Conservation (phyloP, 257 asterid genomes). For the Eucommia ulmoides region DNA sequence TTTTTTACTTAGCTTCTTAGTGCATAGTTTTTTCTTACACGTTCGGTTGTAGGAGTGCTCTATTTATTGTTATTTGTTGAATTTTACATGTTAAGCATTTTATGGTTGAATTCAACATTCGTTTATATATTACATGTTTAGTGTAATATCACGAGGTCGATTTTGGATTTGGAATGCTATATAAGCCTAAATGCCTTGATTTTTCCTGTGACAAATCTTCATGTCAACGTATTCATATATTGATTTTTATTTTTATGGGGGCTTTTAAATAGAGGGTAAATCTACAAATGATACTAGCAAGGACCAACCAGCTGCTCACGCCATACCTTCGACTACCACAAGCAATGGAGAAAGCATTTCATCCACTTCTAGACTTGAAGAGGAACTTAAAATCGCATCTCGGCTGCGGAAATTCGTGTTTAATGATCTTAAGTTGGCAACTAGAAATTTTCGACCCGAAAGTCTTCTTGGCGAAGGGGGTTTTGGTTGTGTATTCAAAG, state of each 20-base stretch:
- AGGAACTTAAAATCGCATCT: slow-evolving; percentile 77
- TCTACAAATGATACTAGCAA: slow-evolving; percentile 47
- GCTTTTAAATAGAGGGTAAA: slow-evolving; percentile 43
- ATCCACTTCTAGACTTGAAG: slow-evolving; percentile 67
- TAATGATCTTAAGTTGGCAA: slow-evolving; percentile 81
- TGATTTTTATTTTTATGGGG: slow-evolving; percentile 15
- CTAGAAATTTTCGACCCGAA: slow-evolving; percentile 92
- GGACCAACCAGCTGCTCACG: slow-evolving; percentile 57
- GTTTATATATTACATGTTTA: too few species aligned
- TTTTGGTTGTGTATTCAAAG: slow-evolving; percentile 94
- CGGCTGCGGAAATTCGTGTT: slow-evolving; percentile 77
- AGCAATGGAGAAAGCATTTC: slow-evolving; percentile 65
- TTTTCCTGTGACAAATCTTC: neutral
- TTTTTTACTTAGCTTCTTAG: too few species aligned
- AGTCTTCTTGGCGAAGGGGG: slow-evolving; percentile 99
- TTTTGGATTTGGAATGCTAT: too few species aligned
- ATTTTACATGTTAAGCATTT: too few species aligned
- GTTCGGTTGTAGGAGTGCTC: too few species aligned
- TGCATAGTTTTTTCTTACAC: too few species aligned
- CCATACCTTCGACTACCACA: slow-evolving; percentile 52
- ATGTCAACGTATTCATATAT: slow-evolving; percentile 12
- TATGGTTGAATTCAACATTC: too few species aligned
- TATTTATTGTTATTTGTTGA: too few species aligned
- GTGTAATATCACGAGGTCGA: too few species aligned
- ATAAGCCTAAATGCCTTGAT: neutral